Evolutionary conservation across 106 monocot genomes (phyloP).

Genomic region (Dactylorhiza incarnata): DNA sequence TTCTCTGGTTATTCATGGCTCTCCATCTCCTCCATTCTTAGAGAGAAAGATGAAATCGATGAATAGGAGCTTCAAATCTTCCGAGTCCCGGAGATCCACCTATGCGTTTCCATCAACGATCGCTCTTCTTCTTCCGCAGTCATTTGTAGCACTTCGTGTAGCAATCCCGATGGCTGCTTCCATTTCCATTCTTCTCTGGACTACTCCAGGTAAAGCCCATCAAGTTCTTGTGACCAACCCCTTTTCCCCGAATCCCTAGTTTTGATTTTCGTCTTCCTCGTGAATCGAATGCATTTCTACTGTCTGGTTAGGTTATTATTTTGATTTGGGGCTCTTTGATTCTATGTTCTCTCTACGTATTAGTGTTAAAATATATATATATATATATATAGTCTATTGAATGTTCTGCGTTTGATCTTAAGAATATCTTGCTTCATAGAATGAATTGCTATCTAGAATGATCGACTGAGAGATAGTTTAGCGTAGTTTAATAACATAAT

Average conservation of each 20-base stretch:
- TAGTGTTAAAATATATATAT: too few species aligned
- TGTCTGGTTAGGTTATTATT: too few species aligned
- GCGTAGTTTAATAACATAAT: too few species aligned
- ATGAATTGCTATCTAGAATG: too few species aligned
- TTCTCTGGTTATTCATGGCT: conserved; percentile 8
- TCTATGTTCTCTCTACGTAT: too few species aligned
- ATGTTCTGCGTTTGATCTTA: too few species aligned
- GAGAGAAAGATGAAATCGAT: neutral
- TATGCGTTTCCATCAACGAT: neutral
- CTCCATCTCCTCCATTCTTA: conserved; percentile 11
- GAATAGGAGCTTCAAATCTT: neutral
- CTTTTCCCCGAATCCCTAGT: neutral
- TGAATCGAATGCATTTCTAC: neutral
- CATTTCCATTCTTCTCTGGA: conserved; percentile 45
- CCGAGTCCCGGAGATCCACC: neutral
- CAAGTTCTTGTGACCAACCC: neutral
- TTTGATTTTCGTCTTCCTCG: neutral
- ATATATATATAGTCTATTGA: too few species aligned
- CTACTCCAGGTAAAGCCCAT: conserved; percentile 38
- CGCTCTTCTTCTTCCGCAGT: neutral
- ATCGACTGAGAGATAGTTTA: too few species aligned
- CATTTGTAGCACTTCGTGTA: conserved; percentile 8
- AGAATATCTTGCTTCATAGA: too few species aligned
- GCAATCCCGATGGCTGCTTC: conserved; percentile 38
- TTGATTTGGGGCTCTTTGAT: too few species aligned